A percentile compares a stretch with the other conserved stretches of the same genome.
Conservation (phyloP, 768 basidiomycete species). For the Mycena haematopus region DNA sequence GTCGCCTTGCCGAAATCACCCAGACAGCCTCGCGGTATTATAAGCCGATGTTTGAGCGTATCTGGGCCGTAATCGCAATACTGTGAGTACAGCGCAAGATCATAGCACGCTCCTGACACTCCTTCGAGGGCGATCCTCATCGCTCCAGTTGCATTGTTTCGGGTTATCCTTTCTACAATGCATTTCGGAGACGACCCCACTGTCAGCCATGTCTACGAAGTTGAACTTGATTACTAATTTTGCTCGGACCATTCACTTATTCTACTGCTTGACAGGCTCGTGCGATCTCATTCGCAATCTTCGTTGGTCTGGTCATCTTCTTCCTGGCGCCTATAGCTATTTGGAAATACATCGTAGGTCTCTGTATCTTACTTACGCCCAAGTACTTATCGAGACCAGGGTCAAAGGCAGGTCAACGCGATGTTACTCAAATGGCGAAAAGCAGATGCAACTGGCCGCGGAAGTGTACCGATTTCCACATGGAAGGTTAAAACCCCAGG, state of each 20-base stretch:
- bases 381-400: conserved; percentile 38
- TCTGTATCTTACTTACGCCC: not conserved
- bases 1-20: conserved; percentile 46
- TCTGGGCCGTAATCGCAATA: conserved; percentile 46
- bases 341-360: conserved; percentile 55
- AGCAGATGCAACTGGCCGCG: conserved; percentile 39
- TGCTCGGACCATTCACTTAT: not conserved
- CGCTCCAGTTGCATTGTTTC: conserved; percentile 48
- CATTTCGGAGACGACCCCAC: conserved; percentile 30
- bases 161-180: conserved; percentile 38
- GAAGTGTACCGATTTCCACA: conserved; percentile 39
- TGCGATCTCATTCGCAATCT: conserved; percentile 42
- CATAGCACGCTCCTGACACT: conserved; percentile 6
- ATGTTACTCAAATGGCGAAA: conserved; percentile 48
- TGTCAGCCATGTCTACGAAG: conserved; percentile 24
- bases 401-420: conserved; percentile 45
- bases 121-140: conserved; percentile 43
- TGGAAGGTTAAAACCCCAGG: conserved; percentile 52
- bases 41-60: conserved; percentile 51
- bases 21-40: conserved; percentile 46
- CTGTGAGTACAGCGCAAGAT: conserved; percentile 41
- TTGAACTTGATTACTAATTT: conserved; percentile 7
- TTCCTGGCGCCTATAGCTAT: conserved; percentile 48
- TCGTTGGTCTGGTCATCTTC: conserved; percentile 45
- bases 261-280: conserved; percentile 37